These are phyloP conservation scores for Myochromella boudieri DNA, from an alignment of 768 basidiomycete genomes.

Conservation along the genomic window DNA sequence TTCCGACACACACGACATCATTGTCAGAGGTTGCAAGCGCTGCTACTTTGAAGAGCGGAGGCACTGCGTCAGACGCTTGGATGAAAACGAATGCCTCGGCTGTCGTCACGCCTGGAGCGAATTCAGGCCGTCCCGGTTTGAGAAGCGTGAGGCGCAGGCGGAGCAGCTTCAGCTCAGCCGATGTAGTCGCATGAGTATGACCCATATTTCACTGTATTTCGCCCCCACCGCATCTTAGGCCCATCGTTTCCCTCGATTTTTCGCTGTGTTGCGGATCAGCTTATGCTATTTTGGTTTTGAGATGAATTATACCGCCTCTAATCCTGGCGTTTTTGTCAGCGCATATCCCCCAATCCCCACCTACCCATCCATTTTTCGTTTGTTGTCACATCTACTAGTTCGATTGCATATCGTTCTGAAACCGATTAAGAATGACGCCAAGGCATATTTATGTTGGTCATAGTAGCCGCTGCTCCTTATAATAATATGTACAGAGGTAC, in stretches of 20 bases:
- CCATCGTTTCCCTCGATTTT: conserved; percentile 4
- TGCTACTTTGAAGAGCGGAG: conserved; percentile 37
- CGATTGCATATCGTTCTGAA: too few relatives aligned
- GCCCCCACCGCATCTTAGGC: not conserved
- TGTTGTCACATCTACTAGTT: too few relatives aligned
- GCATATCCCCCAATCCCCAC: conserved; percentile 33
- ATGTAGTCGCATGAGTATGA: conserved; percentile 66
- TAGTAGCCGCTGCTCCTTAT: not conserved
- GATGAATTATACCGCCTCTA: conserved; percentile 14
- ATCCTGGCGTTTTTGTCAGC: conserved; percentile 14
- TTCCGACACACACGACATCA: conserved; percentile 37
- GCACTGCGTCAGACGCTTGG: conserved; percentile 58
- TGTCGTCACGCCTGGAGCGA: conserved; percentile 71
- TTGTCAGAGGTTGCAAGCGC: conserved; percentile 49
- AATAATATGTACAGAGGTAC: not conserved
- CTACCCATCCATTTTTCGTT: conserved; percentile 26
- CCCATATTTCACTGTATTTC: not conserved
- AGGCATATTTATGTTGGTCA: too few relatives aligned
- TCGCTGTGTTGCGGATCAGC: not conserved
- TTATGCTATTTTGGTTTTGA: conserved; percentile 12
- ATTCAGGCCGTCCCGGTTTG: conserved; percentile 71
- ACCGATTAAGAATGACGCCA: too few relatives aligned
- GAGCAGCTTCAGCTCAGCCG: conserved; percentile 87
- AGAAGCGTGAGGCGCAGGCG: conserved; percentile 73
- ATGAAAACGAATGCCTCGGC: conserved; percentile 70